A percentile compares a stretch with the other conserved stretches of the same genome.
phyloP scores from a whole-genome alignment of 352 stramenopile species.

The Pythium rishiriense region DNA sequence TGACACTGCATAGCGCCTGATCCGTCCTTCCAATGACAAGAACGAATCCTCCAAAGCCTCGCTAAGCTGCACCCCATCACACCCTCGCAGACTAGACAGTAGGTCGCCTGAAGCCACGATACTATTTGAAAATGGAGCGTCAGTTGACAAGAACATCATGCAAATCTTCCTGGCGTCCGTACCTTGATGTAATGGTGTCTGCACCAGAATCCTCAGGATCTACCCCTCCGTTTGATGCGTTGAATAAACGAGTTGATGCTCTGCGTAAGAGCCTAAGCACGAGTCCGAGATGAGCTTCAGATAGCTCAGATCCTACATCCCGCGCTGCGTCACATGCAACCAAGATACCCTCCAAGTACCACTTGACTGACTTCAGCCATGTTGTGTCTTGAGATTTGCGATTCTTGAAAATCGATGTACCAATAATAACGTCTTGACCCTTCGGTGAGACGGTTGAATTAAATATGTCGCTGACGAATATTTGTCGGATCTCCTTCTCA shows the following conservation, averaged over 20 bases:
- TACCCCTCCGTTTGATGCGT: background rate
- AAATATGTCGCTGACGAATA: constrained; percentile 4
- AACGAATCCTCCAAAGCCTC: constrained; percentile 12
- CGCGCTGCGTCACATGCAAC: background rate
- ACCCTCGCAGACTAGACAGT: constrained; percentile 1
- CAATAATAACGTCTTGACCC: constrained; percentile 11
- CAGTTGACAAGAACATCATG: background rate
- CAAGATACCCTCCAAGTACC: constrained; percentile 10
- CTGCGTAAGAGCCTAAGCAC: constrained; percentile 14
- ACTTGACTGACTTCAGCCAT: constrained; percentile 4
- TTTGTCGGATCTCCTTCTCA: constrained; percentile 14
- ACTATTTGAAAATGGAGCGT: background rate
- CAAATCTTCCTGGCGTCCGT: background rate
- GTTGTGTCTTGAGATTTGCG: background rate
- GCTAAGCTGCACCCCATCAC: background rate
- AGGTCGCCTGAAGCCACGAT: constrained; percentile 9
- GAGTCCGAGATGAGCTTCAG: constrained; percentile 9
- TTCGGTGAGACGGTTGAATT: constrained; percentile 2
- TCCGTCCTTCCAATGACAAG: constrained; percentile 17
- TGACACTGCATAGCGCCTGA: constrained; percentile 8
- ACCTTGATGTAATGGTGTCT: constrained; percentile 12
- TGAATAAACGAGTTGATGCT: constrained; percentile 12
- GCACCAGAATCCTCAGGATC: background rate
- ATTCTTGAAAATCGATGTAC: background rate
- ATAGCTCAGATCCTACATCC: background rate